Evolutionary conservation across 306 rosid species (phyloP).

Genomic region (Dryas drummondii): DNA sequence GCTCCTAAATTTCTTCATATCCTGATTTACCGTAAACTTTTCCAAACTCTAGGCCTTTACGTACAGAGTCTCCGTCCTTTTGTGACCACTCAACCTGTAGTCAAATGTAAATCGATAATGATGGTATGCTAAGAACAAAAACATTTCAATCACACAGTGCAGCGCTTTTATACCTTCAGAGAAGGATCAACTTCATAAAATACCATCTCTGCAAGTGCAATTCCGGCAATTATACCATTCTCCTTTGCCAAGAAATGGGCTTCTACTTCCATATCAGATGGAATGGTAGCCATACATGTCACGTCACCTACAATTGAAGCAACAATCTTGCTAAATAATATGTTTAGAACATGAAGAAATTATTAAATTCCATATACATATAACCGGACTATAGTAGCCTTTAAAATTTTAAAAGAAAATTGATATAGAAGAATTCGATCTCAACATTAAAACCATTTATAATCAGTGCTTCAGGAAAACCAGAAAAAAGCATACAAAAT

Average conservation of each 20-base stretch:
- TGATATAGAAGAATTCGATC: neutral
- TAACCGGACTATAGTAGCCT: neutral
- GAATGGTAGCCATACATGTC: slow-evolving; percentile 83
- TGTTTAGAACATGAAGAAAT: neutral
- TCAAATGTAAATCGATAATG: slow-evolving; percentile 21
- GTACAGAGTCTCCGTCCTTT: slow-evolving; percentile 74
- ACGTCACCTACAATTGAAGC: slow-evolving; percentile 65
- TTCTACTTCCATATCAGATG: slow-evolving; percentile 71
- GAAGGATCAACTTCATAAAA: slow-evolving; percentile 87
- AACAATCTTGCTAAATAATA: slow-evolving; percentile 7
- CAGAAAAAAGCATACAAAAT: neutral
- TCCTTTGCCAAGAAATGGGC: slow-evolving; percentile 93
- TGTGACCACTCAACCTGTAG: slow-evolving; percentile 83
- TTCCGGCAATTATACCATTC: slow-evolving; percentile 81
- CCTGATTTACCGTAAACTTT: slow-evolving; percentile 66
- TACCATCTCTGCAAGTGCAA: slow-evolving; percentile 78
- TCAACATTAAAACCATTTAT: neutral
- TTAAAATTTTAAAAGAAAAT: neutral
- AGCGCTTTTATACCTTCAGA: slow-evolving; percentile 51
- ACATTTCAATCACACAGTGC: slow-evolving; percentile 22
- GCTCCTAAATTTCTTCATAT: slow-evolving; percentile 5
- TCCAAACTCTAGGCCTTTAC: slow-evolving; percentile 80
- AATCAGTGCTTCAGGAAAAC: neutral
- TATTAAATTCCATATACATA: neutral
- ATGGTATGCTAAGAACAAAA: slow-evolving; percentile 15